Evolutionary conservation across 2,329 filamentous ascomycete genomes (phyloP).

Genomic region (Colletotrichum cuscutae): DNA sequence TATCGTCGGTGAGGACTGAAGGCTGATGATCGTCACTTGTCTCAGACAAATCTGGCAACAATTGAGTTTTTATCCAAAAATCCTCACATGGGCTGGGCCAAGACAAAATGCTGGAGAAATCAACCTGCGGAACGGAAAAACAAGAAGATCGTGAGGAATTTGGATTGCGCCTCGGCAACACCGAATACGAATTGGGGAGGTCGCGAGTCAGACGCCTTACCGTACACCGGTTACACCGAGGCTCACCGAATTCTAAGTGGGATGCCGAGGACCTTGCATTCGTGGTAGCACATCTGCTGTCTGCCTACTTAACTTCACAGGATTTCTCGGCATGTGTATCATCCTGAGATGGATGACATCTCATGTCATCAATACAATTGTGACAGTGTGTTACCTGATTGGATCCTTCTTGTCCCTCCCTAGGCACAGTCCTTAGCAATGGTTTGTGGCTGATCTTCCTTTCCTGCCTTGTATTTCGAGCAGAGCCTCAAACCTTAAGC

Average conservation of each 20-base stretch:
- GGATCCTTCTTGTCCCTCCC: too few species aligned
- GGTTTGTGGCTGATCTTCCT: too few species aligned
- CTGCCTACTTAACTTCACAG: too few species aligned
- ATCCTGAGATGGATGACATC: too few species aligned
- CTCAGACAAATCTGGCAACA: background rate
- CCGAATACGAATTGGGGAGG: conserved; percentile 2
- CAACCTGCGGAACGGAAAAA: conserved; percentile 33
- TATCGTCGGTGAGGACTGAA: background rate
- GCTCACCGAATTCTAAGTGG: background rate
- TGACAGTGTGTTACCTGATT: too few species aligned
- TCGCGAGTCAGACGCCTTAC: conserved; percentile 24
- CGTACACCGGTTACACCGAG: conserved; percentile 1
- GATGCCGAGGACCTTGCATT: too few species aligned
- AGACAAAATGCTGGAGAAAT: background rate
- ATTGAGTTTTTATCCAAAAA: background rate
- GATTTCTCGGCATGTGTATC: too few species aligned
- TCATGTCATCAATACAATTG: too few species aligned
- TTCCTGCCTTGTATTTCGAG: too few species aligned
- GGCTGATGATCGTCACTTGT: background rate
- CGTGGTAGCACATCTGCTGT: too few species aligned
- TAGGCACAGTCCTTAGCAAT: too few species aligned
- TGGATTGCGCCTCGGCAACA: background rate
- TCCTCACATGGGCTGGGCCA: background rate
- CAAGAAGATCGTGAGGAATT: background rate
- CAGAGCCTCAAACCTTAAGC: too few species aligned